Percentiles rank a stretch among this genome's conserved stretches.
These are phyloP conservation scores for Chlorociboria aeruginascens DNA, from an alignment of 495 filamentous ascomycete species.

Conservation along the genomic window DNA sequence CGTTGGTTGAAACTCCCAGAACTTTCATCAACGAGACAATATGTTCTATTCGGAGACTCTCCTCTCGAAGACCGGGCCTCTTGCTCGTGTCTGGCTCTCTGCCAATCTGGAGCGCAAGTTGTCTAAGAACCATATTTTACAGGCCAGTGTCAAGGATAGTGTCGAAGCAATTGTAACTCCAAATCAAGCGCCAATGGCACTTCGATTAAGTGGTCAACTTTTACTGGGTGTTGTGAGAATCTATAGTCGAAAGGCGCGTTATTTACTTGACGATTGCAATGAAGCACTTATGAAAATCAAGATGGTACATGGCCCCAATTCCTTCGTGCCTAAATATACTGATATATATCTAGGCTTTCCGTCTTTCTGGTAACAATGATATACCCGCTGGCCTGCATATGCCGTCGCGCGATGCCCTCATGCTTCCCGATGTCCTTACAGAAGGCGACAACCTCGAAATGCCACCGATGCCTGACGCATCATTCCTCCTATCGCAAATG, in stretches of 20 bases:
- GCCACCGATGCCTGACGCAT: slow-evolving; percentile 55
- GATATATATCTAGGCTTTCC: slow-evolving; percentile 50
- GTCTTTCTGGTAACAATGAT: slow-evolving; percentile 68
- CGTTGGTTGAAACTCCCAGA: too few relatives aligned
- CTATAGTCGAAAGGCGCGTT: slow-evolving; percentile 92
- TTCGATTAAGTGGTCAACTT: slow-evolving; percentile 87
- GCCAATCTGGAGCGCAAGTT: slow-evolving; percentile 96
- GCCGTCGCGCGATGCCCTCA: slow-evolving; percentile 55
- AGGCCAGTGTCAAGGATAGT: slow-evolving; percentile 84
- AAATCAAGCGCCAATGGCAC: slow-evolving; percentile 87
- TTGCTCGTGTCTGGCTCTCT: slow-evolving; percentile 96
- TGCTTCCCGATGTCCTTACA: slow-evolving; percentile 78
- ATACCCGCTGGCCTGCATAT: slow-evolving; percentile 52
- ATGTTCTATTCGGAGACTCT: slow-evolving; percentile 99
- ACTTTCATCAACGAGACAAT: neutral
- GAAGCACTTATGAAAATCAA: slow-evolving; percentile 96
- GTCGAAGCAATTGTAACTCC: slow-evolving; percentile 89
- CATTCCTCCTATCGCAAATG: slow-evolving; percentile 57
- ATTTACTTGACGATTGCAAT: slow-evolving; percentile 92
- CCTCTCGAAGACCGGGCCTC: slow-evolving; percentile 87
- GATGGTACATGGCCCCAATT: slow-evolving; percentile 53
- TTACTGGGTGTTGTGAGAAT: slow-evolving; percentile 92
- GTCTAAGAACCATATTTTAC: slow-evolving; percentile 85
- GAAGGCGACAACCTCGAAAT: slow-evolving; percentile 72
- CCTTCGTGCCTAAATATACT: slow-evolving; percentile 14